These are phyloP conservation scores for Ajuga chamaepitys DNA, from an alignment of 257 asterid genomes.

Conservation along the genomic window DNA sequence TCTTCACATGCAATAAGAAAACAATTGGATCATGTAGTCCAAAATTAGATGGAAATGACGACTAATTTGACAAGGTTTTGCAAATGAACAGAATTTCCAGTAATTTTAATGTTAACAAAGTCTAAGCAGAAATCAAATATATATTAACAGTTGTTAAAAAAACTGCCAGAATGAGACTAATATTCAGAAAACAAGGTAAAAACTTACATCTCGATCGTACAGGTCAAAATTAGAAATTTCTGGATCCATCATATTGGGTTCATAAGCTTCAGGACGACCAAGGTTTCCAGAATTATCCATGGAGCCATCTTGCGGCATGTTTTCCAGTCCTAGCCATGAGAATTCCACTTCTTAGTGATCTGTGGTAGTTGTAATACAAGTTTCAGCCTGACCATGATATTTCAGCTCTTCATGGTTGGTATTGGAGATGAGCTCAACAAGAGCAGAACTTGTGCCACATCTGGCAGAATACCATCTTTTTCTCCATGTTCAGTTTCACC, in stretches of 20 bases:
- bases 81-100: not conserved
- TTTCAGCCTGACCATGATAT: slow-evolving; percentile 18
- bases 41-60: not conserved
- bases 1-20: not conserved
- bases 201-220: slow-evolving; percentile 54
- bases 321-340: slow-evolving; percentile 18
- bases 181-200: not conserved
- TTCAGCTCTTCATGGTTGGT: no score
- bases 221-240: slow-evolving; percentile 34
- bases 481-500: slow-evolving; percentile 27
- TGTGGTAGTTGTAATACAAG: slow-evolving; percentile 19
- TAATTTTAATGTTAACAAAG: not conserved
- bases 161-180: not conserved
- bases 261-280: slow-evolving; percentile 29
- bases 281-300: slow-evolving; percentile 30
- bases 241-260: slow-evolving; percentile 27
- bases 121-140: no score
- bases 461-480: slow-evolving; percentile 16
- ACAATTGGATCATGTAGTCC: no score
- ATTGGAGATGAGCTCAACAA: no score
- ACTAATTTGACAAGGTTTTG: not conserved
- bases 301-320: slow-evolving; percentile 29
- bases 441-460: slow-evolving; percentile 19
- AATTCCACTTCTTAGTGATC: slow-evolving; percentile 27
- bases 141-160: no score